phyloP scores from a whole-genome alignment of 768 basidiomycete genomes.

The Ramaria sp. region DNA sequence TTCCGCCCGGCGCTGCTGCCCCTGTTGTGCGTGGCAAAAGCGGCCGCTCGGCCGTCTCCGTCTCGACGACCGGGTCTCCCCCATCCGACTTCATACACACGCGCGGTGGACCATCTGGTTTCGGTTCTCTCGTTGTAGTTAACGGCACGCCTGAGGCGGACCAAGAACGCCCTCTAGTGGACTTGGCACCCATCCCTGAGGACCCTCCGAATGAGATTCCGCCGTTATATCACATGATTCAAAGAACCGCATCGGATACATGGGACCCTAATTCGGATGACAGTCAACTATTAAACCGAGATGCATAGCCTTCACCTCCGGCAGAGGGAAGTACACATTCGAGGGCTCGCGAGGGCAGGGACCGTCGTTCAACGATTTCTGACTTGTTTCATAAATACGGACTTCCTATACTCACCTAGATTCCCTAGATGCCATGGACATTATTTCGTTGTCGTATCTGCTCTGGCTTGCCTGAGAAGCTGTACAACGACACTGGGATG shows the following conservation, averaged over 20 bases:
- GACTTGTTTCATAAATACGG: no score
- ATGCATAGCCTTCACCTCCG: no score
- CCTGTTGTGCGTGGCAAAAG: background rate
- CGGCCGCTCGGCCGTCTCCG: background rate
- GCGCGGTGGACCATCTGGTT: background rate
- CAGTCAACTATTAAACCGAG: no score
- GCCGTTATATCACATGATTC: conserved; percentile 11
- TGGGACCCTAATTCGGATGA: background rate
- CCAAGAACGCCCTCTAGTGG: conserved; percentile 5
- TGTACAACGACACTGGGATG: no score
- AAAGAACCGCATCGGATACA: background rate
- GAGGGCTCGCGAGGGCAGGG: no score
- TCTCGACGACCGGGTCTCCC: background rate
- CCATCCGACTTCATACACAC: background rate
- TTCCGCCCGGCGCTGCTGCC: background rate
- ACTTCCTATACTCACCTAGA: no score
- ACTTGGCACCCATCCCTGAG: background rate
- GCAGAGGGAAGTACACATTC: no score
- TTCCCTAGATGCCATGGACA: no score
- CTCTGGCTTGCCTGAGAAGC: no score
- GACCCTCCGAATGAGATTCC: conserved; percentile 5
- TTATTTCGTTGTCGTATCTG: no score
- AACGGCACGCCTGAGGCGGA: conserved; percentile 1
- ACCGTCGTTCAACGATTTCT: no score
- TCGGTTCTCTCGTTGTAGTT: background rate